Percentiles rank a stretch among this genome's conserved stretches.
Conservation (phyloP, 1,284 basidiomycete genomes). For the Vanrija pseudolonga region DNA sequence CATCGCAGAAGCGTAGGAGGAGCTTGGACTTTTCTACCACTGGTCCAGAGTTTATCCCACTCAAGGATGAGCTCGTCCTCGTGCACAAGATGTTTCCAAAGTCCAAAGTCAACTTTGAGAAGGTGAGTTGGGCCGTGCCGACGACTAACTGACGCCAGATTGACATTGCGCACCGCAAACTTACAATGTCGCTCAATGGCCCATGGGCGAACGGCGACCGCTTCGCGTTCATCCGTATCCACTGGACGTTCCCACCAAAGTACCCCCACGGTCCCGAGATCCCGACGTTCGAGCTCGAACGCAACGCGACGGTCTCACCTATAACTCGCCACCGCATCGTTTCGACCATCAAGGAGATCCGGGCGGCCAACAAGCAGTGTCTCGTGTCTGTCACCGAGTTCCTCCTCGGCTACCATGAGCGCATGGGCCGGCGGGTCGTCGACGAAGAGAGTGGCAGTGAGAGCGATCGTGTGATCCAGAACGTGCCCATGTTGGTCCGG, state of each 20-base stretch:
- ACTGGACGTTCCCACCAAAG: conserved; percentile 78
- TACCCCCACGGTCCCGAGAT: conserved; percentile 70
- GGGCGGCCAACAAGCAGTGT: conserved; percentile 68
- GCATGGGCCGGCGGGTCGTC: conserved; percentile 31
- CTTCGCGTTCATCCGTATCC: conserved; percentile 64
- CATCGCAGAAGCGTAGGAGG: too few species aligned
- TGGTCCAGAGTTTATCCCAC: conserved; percentile 52
- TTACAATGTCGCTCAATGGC: conserved; percentile 80
- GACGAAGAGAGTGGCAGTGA: conserved; percentile 43
- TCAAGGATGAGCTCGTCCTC: conserved; percentile 81
- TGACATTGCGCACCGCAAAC: conserved; percentile 72
- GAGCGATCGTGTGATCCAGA: conserved; percentile 35
- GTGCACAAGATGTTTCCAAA: conserved; percentile 66
- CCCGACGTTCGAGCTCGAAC: conserved; percentile 76
- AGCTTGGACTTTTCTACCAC: too few species aligned
- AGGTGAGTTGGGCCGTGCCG: conserved; percentile 53
- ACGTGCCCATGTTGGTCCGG: conserved; percentile 39
- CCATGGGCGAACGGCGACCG: conserved; percentile 77
- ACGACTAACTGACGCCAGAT: conserved; percentile 54
- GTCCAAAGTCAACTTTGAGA: conserved; percentile 77
- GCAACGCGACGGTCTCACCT: conserved; percentile 71
- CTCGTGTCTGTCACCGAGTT: conserved; percentile 76
- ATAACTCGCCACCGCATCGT: conserved; percentile 72
- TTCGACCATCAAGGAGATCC: conserved; percentile 66
- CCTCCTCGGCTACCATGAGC: conserved; percentile 58